These are phyloP conservation scores for Paxillus involutus DNA, from an alignment of 768 basidiomycete genomes.

Conservation along the genomic window DNA sequence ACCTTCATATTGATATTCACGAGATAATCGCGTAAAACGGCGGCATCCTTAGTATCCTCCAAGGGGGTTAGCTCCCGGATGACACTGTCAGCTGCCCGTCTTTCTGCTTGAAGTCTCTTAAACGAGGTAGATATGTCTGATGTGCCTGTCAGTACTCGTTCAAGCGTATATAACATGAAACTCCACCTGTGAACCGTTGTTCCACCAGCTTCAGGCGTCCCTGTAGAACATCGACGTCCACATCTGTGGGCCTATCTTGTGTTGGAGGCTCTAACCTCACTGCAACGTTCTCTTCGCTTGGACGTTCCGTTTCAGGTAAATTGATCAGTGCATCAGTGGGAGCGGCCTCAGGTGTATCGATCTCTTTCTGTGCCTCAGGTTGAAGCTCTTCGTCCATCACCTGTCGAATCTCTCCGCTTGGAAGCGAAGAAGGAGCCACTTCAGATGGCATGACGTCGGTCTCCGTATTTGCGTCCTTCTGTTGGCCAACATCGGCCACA, in stretches of 20 bases:
- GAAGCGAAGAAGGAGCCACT: not conserved
- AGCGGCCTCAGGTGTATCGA: not conserved
- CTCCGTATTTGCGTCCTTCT: not conserved
- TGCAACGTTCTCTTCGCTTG: not conserved
- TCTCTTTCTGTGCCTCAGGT: not conserved
- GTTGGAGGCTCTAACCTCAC: not conserved
- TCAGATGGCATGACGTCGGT: not conserved
- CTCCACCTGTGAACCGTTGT: conserved; percentile 70
- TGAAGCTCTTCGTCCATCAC: not conserved
- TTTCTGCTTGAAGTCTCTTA: conserved; percentile 73
- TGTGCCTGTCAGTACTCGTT: conserved; percentile 1
- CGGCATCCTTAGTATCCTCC: conserved; percentile 59
- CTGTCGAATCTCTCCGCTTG: not conserved
- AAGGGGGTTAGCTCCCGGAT: conserved; percentile 73
- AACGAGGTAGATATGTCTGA: conserved; percentile 81
- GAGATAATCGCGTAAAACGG: conserved; percentile 74
- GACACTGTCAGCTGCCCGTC: conserved; percentile 62
- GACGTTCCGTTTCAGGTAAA: not conserved
- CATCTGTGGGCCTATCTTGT: conserved; percentile 4
- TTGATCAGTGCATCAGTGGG: not conserved
- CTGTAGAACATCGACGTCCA: conserved; percentile 58
- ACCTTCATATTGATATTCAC: conserved; percentile 62
- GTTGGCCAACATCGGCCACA: not conserved
- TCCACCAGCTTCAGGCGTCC: conserved; percentile 70
- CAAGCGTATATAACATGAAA: not conserved